Conservation (phyloP, 2,329 filamentous ascomycete genomes). For the Diaporthe caulivora region DNA sequence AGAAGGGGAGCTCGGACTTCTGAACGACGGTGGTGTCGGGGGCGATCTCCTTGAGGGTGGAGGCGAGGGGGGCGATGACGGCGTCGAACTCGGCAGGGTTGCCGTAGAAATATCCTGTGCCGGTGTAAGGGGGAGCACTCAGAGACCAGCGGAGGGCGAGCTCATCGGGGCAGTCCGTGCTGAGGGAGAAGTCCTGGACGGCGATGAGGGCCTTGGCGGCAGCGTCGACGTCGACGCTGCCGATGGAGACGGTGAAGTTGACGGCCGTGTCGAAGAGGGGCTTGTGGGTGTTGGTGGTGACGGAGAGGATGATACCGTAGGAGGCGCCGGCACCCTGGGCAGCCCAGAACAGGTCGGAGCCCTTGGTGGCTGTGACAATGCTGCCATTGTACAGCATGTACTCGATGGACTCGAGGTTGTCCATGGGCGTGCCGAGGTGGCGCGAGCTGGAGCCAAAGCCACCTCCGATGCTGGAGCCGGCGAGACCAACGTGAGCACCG, state of each 20-base stretch:
- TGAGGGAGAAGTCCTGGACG: constrained; percentile 15
- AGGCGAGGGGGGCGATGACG: constrained; percentile 1
- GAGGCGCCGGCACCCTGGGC: constrained; percentile 14
- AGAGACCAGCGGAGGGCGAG: constrained; percentile 13
- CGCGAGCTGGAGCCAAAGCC: constrained; percentile 7
- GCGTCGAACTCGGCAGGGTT: constrained; percentile 1
- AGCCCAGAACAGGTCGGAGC: constrained; percentile 14
- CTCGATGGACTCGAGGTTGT: constrained; percentile 15
- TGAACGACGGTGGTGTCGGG: background rate
- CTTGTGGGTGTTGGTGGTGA: constrained; percentile 16
- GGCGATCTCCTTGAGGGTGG: constrained; percentile 3
- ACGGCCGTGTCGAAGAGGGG: background rate
- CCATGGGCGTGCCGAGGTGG: constrained; percentile 15
- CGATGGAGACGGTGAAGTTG: constrained; percentile 15
- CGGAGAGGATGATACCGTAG: constrained; percentile 9
- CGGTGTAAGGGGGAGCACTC: constrained; percentile 9
- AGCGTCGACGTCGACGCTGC: constrained; percentile 3
- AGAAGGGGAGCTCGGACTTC: constrained; percentile 20
- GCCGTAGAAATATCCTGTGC: constrained; percentile 19
- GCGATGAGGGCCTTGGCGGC: constrained; percentile 2
- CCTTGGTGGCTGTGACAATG: constrained; percentile 14
- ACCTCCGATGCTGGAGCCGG: constrained; percentile 14
- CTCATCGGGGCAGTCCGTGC: background rate
- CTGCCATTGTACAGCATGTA: constrained; percentile 21
- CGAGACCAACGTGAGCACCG: constrained; percentile 9